Evolutionary conservation across 2,329 filamentous ascomycete species (phyloP).

Genomic region (Xylariales sp.): DNA sequence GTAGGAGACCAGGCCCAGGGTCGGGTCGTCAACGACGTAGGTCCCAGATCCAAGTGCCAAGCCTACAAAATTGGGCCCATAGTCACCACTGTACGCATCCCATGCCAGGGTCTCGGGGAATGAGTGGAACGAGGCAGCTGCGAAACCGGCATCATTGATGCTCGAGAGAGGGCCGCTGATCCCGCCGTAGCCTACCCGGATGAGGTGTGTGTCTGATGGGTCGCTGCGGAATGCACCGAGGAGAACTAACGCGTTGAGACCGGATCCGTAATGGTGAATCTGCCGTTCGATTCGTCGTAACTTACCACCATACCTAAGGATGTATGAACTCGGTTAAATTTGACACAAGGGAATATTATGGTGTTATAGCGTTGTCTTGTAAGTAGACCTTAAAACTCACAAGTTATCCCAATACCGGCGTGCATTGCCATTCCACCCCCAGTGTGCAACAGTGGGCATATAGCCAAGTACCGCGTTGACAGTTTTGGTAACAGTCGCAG

Average conservation of each 20-base stretch:
- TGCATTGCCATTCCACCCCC: conserved; percentile 60
- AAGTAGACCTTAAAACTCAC: conserved; percentile 24
- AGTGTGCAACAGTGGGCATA: conserved; percentile 54
- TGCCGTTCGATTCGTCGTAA: conserved; percentile 40
- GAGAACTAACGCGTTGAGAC: conserved; percentile 51
- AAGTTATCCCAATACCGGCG: conserved; percentile 57
- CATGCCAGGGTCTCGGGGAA: conserved; percentile 51
- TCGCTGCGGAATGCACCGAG: conserved; percentile 45
- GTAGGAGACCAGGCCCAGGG: conserved; percentile 43
- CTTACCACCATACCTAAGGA: conserved; percentile 34
- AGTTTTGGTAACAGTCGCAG: conserved; percentile 40
- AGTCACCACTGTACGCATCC: conserved; percentile 55
- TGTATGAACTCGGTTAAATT: no score
- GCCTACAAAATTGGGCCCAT: conserved; percentile 50
- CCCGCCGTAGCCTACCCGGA: conserved; percentile 52
- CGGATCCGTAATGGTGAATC: conserved; percentile 59
- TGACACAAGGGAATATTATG: no score
- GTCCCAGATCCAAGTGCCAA: conserved; percentile 43
- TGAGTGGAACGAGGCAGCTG: conserved; percentile 51
- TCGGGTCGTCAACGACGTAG: conserved; percentile 41
- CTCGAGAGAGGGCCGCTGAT: conserved; percentile 48
- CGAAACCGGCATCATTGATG: conserved; percentile 51
- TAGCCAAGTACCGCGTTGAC: conserved; percentile 51
- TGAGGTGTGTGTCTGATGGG: conserved; percentile 41
- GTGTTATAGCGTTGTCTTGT: no score